phyloP scores from a whole-genome alignment of 2,329 filamentous ascomycete genomes.

The Mollisiaceae sp. region DNA sequence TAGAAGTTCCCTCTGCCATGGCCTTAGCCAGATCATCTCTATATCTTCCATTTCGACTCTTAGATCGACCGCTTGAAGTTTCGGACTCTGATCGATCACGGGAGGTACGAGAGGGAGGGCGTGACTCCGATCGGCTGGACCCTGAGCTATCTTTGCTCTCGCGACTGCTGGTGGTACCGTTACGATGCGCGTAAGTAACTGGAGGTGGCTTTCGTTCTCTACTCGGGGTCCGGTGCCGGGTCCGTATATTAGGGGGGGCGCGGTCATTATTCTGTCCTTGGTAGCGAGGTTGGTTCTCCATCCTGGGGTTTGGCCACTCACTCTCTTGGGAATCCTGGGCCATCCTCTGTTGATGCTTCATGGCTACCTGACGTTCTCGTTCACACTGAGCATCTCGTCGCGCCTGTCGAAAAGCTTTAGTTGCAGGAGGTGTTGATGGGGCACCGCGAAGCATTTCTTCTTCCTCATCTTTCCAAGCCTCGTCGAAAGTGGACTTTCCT shows the following conservation, averaged over 20 bases:
- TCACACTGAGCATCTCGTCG: slow-evolving; percentile 42
- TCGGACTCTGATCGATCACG: slow-evolving; percentile 42
- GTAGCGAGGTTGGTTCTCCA: slow-evolving; percentile 24
- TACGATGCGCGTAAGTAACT: slow-evolving; percentile 31
- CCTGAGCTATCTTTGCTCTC: slow-evolving; percentile 32
- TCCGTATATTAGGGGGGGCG: slow-evolving; percentile 31
- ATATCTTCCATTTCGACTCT: slow-evolving; percentile 40
- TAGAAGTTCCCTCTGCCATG: slow-evolving; percentile 36
- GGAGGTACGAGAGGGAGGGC: slow-evolving; percentile 36
- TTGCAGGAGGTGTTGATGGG: slow-evolving; percentile 30
- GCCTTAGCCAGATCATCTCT: slow-evolving; percentile 39
- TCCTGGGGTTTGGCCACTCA: slow-evolving; percentile 29
- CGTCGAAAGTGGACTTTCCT: slow-evolving; percentile 42
- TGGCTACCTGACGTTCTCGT: slow-evolving; percentile 37
- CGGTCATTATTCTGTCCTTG: slow-evolving; percentile 30
- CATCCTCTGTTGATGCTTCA: slow-evolving; percentile 35
- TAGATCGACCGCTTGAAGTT: slow-evolving; percentile 37
- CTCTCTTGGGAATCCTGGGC: slow-evolving; percentile 21
- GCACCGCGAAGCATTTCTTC: slow-evolving; percentile 32
- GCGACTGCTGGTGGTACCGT: slow-evolving; percentile 26
- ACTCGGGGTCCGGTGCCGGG: slow-evolving; percentile 34
- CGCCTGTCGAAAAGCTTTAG: slow-evolving; percentile 40
- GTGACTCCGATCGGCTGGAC: slow-evolving; percentile 35
- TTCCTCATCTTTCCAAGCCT: slow-evolving; percentile 38
- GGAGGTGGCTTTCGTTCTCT: slow-evolving; percentile 38